Conservation (phyloP, 2,329 filamentous ascomycete genomes). For the Zymoseptoria passerinii region DNA sequence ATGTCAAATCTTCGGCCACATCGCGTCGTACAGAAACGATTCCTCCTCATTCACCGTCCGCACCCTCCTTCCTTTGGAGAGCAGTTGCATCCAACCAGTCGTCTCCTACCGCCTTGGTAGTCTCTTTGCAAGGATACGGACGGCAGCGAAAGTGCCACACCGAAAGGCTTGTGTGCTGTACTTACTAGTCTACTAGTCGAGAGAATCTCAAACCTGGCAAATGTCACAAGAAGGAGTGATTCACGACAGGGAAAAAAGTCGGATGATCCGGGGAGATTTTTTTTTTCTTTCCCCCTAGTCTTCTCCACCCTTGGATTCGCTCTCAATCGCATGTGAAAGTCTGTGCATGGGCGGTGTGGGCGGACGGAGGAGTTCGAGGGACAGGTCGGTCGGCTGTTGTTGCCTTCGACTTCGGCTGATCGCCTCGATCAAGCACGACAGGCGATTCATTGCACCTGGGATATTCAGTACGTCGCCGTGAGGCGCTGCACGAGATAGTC, state of each 20-base stretch:
- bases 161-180: background rate
- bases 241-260: background rate
- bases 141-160: background rate
- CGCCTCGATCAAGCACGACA: no score
- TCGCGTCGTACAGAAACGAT: background rate
- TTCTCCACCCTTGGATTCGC: background rate
- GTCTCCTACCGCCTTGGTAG: background rate
- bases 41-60: background rate
- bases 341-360: background rate
- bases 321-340: background rate
- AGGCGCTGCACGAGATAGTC: slow-evolving; percentile 74
- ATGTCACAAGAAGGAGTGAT: background rate
- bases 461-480: slow-evolving; percentile 56
- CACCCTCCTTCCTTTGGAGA: background rate
- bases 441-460: no score
- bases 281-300: background rate
- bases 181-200: background rate
- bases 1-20: background rate
- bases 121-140: background rate
- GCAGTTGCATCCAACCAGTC: background rate
- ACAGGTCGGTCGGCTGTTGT: background rate
- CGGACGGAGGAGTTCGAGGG: background rate
- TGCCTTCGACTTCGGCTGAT: no score
- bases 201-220: background rate
- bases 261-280: background rate